These are phyloP conservation scores for Suillus cothurnatus DNA, from an alignment of 768 basidiomycete species.

Conservation along the genomic window DNA sequence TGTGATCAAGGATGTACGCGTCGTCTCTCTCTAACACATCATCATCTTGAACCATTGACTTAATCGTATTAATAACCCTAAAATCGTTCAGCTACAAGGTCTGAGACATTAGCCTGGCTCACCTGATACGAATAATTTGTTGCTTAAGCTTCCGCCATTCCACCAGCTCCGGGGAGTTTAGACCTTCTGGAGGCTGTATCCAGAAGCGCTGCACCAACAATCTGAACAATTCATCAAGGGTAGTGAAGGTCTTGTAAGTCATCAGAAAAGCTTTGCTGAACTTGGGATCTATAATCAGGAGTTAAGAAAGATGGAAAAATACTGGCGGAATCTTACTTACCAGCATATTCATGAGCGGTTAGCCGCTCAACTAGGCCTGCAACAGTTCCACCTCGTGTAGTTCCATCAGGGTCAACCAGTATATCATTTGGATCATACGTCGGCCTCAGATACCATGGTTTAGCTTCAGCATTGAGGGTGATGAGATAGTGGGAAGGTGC, in stretches of 20 bases:
- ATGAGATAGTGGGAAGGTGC: slow-evolving; percentile 46
- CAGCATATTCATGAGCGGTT: slow-evolving; percentile 64
- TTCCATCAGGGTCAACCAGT: slow-evolving; percentile 62
- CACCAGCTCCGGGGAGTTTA: slow-evolving; percentile 44
- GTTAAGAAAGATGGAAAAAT: slow-evolving; percentile 7
- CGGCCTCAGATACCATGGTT: slow-evolving; percentile 63
- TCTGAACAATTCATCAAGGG: slow-evolving; percentile 55
- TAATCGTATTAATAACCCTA: slow-evolving; percentile 68
- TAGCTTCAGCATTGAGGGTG: slow-evolving; percentile 40
- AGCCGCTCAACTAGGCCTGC: slow-evolving; percentile 62
- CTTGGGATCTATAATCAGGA: slow-evolving; percentile 43
- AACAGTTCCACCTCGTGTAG: slow-evolving; percentile 63
- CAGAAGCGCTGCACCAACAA: slow-evolving; percentile 57
- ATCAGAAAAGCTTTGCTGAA: slow-evolving; percentile 66
- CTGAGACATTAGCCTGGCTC: slow-evolving; percentile 19
- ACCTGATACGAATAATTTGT: slow-evolving; percentile 61
- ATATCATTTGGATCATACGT: slow-evolving; percentile 60
- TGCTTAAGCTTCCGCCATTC: slow-evolving; percentile 64
- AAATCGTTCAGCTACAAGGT: neutral
- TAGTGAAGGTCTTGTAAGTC: slow-evolving; percentile 71
- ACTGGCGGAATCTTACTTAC: slow-evolving; percentile 35
- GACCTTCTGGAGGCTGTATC: slow-evolving; percentile 50
- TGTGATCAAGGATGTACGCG: slow-evolving; percentile 48
- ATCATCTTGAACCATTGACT: slow-evolving; percentile 59
- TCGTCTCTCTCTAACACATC: slow-evolving; percentile 59